A percentile compares a stretch with the other conserved stretches of the same genome.
These are phyloP conservation scores for Entomortierella chlamydospora DNA, from an alignment of 192 early-diverging fungal species.

Conservation along the genomic window DNA sequence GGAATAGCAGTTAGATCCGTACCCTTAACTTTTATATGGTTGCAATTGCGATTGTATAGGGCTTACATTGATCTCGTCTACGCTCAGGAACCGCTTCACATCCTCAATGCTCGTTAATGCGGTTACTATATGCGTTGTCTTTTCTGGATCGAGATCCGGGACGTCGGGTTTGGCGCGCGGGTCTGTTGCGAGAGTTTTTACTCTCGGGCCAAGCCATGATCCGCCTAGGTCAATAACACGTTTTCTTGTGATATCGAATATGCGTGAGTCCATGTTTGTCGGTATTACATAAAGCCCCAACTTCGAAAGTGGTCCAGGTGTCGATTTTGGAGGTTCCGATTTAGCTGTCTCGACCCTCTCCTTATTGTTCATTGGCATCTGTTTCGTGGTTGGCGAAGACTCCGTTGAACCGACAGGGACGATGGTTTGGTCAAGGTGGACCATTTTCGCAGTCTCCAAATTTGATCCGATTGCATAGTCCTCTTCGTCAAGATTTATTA, in stretches of 20 bases:
- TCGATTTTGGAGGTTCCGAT: background rate
- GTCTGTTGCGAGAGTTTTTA: slow-evolving; percentile 21
- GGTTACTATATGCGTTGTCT: slow-evolving; percentile 45
- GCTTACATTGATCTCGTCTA: slow-evolving; percentile 25
- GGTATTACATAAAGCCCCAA: slow-evolving; percentile 38
- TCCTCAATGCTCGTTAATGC: slow-evolving; percentile 14
- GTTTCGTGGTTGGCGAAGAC: no score
- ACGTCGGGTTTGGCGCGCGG: slow-evolving; percentile 1
- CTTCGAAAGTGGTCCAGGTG: background rate
- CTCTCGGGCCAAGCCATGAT: slow-evolving; percentile 30
- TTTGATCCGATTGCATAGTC: no score
- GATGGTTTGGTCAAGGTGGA: background rate
- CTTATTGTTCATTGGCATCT: background rate
- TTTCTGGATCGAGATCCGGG: slow-evolving; percentile 23
- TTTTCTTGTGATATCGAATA: slow-evolving; percentile 21
- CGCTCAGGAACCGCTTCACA: slow-evolving; percentile 14
- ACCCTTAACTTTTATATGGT: background rate
- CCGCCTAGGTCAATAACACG: slow-evolving; percentile 14
- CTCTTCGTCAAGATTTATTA: no score
- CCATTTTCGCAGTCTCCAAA: no score
- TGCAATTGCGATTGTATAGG: no score
- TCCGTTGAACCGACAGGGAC: background rate
- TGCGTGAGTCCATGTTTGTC: slow-evolving; percentile 12
- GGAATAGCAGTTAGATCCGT: background rate
- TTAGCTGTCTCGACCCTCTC: no score